phyloP scores from a whole-genome alignment of 2,329 filamentous ascomycete genomes.

The Xylariaceae sp. region DNA sequence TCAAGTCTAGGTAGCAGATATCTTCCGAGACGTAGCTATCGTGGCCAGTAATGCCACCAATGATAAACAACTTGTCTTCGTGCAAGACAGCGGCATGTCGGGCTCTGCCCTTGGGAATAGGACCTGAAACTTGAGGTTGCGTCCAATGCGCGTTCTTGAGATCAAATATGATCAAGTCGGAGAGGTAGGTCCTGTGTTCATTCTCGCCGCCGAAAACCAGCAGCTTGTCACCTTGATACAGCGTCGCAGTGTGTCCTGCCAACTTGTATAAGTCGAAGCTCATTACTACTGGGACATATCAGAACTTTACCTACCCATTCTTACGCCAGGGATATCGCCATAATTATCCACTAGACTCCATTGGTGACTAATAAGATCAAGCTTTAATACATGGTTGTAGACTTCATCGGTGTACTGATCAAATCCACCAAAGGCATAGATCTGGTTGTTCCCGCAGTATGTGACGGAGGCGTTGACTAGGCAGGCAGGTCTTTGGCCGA shows the following conservation, averaged over 20 bases:
- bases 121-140: constrained; percentile 82
- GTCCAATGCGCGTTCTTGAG: constrained; percentile 94
- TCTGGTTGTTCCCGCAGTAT: constrained; percentile 96
- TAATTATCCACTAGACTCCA: constrained; percentile 99
- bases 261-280: constrained; percentile 4
- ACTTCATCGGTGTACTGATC: constrained; percentile 99
- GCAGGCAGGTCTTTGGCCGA: constrained; percentile 84
- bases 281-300: constrained; percentile 6
- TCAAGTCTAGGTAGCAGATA: constrained; percentile 93
- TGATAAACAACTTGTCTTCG: constrained; percentile 94
- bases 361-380: constrained; percentile 85
- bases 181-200: constrained; percentile 92
- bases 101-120: constrained; percentile 84
- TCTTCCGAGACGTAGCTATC: constrained; percentile 93
- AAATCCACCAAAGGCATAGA: constrained; percentile 97
- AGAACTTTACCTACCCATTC: constrained; percentile 72
- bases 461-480: constrained; percentile 98
- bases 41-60: constrained; percentile 92
- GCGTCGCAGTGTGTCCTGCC: constrained; percentile 86
- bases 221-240: constrained; percentile 94
- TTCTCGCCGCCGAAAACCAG: constrained; percentile 98
- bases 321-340: constrained; percentile 93
- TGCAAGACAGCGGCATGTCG: constrained; percentile 92
- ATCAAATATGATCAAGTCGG: constrained; percentile 94
- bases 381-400: constrained; percentile 92